Conservation (phyloP, 805 yeast species). For the Candida nemodendra region DNA sequence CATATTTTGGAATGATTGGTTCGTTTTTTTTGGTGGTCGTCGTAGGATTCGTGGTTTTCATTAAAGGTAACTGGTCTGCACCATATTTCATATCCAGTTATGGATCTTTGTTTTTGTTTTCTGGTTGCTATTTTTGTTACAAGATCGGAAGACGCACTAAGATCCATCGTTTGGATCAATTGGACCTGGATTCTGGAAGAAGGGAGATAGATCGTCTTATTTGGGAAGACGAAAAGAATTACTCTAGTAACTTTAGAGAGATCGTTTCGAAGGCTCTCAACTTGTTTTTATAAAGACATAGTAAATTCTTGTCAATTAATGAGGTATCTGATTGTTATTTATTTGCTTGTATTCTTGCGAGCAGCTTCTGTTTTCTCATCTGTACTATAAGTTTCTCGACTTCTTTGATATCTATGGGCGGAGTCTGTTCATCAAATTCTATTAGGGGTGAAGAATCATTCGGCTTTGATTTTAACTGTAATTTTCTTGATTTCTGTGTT, state of each 20-base stretch:
- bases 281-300: conserved; percentile 23
- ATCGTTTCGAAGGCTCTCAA: conserved; percentile 24
- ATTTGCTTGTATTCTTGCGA: conserved; percentile 37
- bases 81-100: conserved; percentile 52
- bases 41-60: conserved; percentile 53
- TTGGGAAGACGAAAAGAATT: conserved; percentile 69
- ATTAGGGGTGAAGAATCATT: conserved; percentile 4
- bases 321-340: no score
- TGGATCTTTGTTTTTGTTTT: conserved; percentile 48
- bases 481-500: conserved; percentile 25
- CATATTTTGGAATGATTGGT: conserved; percentile 47
- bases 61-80: conserved; percentile 48
- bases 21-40: conserved; percentile 41
- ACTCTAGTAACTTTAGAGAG: conserved; percentile 33
- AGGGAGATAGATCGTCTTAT: conserved; percentile 77
- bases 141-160: conserved; percentile 61
- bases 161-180: conserved; percentile 64
- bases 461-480: conserved; percentile 4
- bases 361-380: conserved; percentile 41
- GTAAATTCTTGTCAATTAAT: no score
- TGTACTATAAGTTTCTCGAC: conserved; percentile 48
- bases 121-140: conserved; percentile 45
- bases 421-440: conserved; percentile 27
- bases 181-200: conserved; percentile 82
- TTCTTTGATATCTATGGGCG: conserved; percentile 36